Evolutionary conservation across 441 rosid species (phyloP).

Genomic region (Gossypium trilobum): DNA sequence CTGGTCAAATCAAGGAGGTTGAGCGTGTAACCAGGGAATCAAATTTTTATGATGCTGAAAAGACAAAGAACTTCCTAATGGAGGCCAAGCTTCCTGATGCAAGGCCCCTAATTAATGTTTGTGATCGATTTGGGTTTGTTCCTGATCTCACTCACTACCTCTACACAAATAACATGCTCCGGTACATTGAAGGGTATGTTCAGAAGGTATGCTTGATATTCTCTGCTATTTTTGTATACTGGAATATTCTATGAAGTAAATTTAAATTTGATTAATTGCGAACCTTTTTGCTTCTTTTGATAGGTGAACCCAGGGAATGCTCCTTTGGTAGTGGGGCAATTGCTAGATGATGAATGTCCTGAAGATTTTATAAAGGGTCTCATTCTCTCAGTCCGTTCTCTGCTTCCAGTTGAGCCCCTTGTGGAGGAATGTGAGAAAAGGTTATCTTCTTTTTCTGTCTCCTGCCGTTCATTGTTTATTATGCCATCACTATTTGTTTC

Average conservation of each 20-base stretch:
- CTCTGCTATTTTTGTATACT: not conserved
- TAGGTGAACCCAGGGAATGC: conserved; percentile 89
- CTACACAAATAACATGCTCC: conserved; percentile 93
- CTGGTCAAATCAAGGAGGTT: conserved; percentile 84
- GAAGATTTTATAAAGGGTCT: conserved; percentile 85
- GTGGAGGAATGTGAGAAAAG: conserved; percentile 98
- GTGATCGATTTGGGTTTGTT: conserved; percentile 96
- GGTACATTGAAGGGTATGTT: conserved; percentile 96
- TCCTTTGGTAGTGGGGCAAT: conserved; percentile 82
- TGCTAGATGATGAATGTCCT: conserved; percentile 85
- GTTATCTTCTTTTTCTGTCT: conserved; percentile 26
- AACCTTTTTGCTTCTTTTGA: conserved; percentile 18
- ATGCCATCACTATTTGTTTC: conserved; percentile 4
- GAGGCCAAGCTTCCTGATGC: conserved; percentile 94
- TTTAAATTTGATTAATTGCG: not conserved
- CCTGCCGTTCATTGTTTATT: not conserved
- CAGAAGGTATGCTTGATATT: conserved; percentile 59
- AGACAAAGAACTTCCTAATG: conserved; percentile 83
- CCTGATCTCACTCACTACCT: conserved; percentile 99
- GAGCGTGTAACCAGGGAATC: conserved; percentile 90
- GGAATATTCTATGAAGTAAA: not conserved
- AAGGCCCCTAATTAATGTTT: conserved; percentile 85
- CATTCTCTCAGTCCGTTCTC: conserved; percentile 92
- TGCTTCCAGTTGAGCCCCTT: conserved; percentile 96
- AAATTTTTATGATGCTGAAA: conserved; percentile 73